Percentiles rank a stretch among this genome's conserved stretches.
These are phyloP conservation scores for Lepidium sativum DNA, from an alignment of 345 rosid species.

Conservation along the genomic window DNA sequence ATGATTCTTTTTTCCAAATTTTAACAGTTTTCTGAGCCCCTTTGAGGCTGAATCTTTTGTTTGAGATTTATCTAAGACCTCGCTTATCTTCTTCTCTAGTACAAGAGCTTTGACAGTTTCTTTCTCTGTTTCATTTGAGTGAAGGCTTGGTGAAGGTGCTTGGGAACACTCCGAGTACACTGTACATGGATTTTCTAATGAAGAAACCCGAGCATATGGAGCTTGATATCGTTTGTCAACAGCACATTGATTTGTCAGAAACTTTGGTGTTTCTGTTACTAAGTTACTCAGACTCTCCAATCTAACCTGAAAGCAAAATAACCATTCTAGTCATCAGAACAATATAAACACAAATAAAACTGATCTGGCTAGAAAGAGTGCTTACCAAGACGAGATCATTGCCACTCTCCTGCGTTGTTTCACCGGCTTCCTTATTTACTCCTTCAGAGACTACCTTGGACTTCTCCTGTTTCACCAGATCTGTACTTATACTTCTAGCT, in stretches of 20 bases:
- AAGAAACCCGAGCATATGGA: constrained; percentile 72
- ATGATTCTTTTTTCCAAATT: constrained; percentile 67
- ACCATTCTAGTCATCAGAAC: not conserved
- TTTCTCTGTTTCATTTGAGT: constrained; percentile 20
- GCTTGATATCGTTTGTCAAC: constrained; percentile 55
- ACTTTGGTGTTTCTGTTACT: constrained; percentile 36
- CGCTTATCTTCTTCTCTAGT: constrained; percentile 57
- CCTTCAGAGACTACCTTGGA: constrained; percentile 24
- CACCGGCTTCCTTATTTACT: constrained; percentile 29
- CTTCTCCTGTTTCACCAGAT: constrained; percentile 25
- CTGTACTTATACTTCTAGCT: constrained; percentile 29
- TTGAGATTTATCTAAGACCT: constrained; percentile 47
- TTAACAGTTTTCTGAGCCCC: constrained; percentile 63
- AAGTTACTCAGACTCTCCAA: constrained; percentile 27
- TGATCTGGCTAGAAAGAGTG: not conserved
- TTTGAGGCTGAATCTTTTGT: constrained; percentile 50
- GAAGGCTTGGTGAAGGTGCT: constrained; percentile 42
- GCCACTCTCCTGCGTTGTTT: constrained; percentile 29
- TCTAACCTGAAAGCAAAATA: constrained; percentile 37
- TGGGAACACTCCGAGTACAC: constrained; percentile 42
- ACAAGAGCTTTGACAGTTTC: constrained; percentile 39
- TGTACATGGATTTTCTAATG: constrained; percentile 60
- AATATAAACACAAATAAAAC: not conserved
- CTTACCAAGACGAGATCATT: constrained; percentile 36
- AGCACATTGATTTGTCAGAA: constrained; percentile 26